These are phyloP conservation scores for Lolium perenne DNA, from an alignment of 176 grass and related monocot species.

Conservation along the genomic window DNA sequence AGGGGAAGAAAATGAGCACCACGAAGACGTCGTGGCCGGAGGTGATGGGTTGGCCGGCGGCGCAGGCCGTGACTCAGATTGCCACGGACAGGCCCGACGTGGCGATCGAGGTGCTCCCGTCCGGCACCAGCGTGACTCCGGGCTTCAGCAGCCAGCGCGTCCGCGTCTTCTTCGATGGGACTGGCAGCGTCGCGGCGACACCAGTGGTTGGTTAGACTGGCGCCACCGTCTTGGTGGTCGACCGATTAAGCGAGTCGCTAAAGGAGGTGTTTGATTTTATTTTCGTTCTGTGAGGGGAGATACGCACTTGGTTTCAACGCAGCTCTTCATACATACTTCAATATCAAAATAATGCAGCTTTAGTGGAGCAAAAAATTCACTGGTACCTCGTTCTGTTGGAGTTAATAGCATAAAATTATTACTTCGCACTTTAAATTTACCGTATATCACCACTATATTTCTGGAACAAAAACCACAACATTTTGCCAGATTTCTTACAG, in stretches of 20 bases:
- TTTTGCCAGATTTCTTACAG: too few relatives aligned
- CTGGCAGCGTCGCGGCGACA: neutral
- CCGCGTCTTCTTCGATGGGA: neutral
- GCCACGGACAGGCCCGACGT: constrained; percentile 1
- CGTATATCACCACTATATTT: too few relatives aligned
- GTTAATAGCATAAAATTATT: too few relatives aligned
- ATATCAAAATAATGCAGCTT: too few relatives aligned
- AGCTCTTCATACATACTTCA: too few relatives aligned
- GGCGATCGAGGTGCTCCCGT: neutral
- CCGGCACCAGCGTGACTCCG: neutral
- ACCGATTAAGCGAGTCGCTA: neutral
- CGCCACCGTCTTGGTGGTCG: too few relatives aligned
- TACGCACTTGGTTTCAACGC: too few relatives aligned
- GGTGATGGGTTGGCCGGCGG: neutral
- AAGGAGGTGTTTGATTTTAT: neutral
- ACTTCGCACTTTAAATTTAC: too few relatives aligned
- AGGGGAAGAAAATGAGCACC: neutral
- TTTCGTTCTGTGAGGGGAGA: neutral
- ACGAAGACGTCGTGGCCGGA: neutral
- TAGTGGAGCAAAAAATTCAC: too few relatives aligned
- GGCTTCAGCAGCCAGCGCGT: neutral
- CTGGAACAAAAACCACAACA: too few relatives aligned
- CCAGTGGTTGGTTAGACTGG: neutral
- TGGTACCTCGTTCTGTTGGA: too few relatives aligned
- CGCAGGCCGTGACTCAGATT: neutral